phyloP scores from a whole-genome alignment of 2,329 filamentous ascomycete species.

The Fusarium sp. region DNA sequence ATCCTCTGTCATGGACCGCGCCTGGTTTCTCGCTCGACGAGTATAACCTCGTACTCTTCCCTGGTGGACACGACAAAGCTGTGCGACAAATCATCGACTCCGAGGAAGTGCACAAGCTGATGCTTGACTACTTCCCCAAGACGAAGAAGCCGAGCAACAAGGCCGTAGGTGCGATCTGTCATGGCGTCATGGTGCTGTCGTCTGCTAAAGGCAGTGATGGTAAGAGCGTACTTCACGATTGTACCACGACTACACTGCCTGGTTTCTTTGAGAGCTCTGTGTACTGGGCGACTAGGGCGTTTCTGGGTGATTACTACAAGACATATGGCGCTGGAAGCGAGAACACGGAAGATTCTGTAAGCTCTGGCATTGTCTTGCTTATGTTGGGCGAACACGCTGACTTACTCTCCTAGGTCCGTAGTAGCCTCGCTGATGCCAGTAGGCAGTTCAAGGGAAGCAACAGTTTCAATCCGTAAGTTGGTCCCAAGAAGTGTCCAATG shows the following conservation, averaged over 20 bases:
- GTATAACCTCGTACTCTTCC: background rate
- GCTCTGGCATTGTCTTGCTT: background rate
- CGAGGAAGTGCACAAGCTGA: background rate
- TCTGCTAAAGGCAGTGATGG: background rate
- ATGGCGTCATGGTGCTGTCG: background rate
- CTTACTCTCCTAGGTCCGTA: background rate
- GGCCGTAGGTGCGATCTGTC: background rate
- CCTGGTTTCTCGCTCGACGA: background rate
- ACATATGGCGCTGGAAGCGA: background rate
- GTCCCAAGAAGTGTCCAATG: too few relatives aligned
- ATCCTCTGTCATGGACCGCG: background rate
- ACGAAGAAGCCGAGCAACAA: background rate
- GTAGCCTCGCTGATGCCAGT: background rate
- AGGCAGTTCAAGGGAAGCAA: background rate
- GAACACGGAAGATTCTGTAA: background rate
- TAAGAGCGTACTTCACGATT: background rate
- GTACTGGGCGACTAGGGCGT: background rate
- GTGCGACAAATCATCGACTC: background rate
- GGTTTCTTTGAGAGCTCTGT: background rate
- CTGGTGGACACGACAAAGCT: background rate
- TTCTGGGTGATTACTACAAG: background rate
- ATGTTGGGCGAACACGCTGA: background rate
- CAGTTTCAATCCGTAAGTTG: background rate
- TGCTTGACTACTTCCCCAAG: background rate
- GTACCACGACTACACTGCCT: background rate